Evolutionary conservation across 257 asterid genomes (phyloP), one percentile per base, ranked within the genome.

Genomic region (Coffea canephora): DNA sequence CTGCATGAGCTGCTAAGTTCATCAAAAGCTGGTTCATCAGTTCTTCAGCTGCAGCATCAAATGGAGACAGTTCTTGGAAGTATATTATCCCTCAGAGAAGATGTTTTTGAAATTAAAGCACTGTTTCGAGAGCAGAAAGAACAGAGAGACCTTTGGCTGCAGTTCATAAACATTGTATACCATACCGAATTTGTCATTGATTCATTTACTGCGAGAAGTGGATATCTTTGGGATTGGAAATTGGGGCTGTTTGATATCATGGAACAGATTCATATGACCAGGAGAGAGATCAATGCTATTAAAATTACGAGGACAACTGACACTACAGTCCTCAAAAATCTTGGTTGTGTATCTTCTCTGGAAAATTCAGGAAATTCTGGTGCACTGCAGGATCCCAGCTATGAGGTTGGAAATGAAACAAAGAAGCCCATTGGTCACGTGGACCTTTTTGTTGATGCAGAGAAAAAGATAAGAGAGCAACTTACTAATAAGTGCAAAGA

Each of bases 171-270:
- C 4, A 39, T 21, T 31, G 50, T 57, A 8, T 49, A 66, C 66
- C 80, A 77, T 1, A 8, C 49, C 49, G 74, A 77, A 4, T 66
- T 27, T 66, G 65, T 77, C 39, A 31, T 49, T 48, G 74, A 77
- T 36, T 49, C 46, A 6, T 1, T 65, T 3, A 14, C 25, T 15
- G 13, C 10, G 0, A 9, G 25, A 0, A 3, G 45, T 8, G 7
- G 23, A 0, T 31, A 0, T 65, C 49, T 48, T 1, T 41, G 50
- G 49, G 9, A 9, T 27, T 12, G 15, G 11, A 77, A 27, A 49
- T 77, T 77, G 45, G 73, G 61, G 64, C 21, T 77, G 3, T 77
- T 65, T 19, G 54, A 64, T 31, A 9, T 76, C 62, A 46, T 76
- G 0, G 36, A 64, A n/a, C 50, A 65, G n/a, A 77, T 65, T 12